phyloP scores from a whole-genome alignment of 176 grass and related monocot species.

The Luzula sylvatica region DNA sequence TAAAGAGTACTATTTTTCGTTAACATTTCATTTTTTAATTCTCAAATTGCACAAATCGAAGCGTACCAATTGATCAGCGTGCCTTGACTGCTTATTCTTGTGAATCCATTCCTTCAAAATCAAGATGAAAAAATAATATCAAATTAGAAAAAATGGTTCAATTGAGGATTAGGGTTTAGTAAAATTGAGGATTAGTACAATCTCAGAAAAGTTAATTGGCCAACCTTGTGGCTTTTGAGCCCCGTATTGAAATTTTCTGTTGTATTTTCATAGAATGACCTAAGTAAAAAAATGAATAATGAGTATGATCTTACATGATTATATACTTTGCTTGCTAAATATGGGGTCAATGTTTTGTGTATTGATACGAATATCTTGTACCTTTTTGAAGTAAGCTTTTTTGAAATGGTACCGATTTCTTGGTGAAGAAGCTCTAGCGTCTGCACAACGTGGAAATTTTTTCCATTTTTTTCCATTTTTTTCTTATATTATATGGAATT shows the following conservation, averaged over 20 bases:
- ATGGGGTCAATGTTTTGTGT: background rate
- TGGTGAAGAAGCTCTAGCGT: conserved; percentile 75
- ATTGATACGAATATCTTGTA: conserved; percentile 15
- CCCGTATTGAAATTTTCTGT: conserved; percentile 35
- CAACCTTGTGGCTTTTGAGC: conserved; percentile 57
- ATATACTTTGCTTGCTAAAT: background rate
- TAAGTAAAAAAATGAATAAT: conserved; percentile 17
- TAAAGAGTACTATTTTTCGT: background rate
- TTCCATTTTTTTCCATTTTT: too few relatives aligned
- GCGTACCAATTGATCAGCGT: background rate
- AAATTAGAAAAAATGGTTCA: background rate
- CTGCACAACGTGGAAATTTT: conserved; percentile 24
- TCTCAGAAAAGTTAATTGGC: conserved; percentile 19
- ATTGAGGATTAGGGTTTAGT: background rate
- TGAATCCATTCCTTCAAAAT: conserved; percentile 20
- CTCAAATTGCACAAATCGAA: background rate
- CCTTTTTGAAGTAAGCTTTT: conserved; percentile 53
- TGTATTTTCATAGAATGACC: conserved; percentile 48
- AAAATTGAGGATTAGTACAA: background rate
- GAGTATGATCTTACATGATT: background rate
- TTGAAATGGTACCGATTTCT: conserved; percentile 37
- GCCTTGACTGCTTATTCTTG: conserved; percentile 8
- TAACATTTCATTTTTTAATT: background rate
- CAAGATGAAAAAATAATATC: background rate
- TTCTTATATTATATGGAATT: background rate